Evolutionary conservation across 2,329 filamentous ascomycete species (phyloP).

Genomic region (Paraphaeosphaeria minitans): DNA sequence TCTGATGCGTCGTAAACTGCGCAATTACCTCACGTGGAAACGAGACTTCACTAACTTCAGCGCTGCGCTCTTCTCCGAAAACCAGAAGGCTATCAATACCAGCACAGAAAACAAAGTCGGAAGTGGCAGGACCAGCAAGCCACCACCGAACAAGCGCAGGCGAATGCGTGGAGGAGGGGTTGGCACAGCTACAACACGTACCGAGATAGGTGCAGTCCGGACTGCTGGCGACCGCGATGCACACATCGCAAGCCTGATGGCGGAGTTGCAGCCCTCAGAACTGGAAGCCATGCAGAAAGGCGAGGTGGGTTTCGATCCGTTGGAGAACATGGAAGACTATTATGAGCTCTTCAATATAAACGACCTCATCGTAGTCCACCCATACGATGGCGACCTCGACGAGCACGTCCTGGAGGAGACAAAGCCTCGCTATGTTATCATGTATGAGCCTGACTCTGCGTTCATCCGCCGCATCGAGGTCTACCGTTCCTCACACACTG

Average conservation of each 20-base stretch:
- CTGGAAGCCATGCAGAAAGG: constrained; percentile 73
- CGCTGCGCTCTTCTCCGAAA: constrained; percentile 76
- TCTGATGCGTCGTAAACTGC: constrained; percentile 87
- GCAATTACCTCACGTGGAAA: constrained; percentile 91
- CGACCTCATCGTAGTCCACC: constrained; percentile 85
- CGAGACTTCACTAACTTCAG: constrained; percentile 85
- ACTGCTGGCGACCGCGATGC: constrained; percentile 81
- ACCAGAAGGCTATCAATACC: constrained; percentile 74
- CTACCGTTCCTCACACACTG: constrained; percentile 91
- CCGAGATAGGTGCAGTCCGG: constrained; percentile 73
- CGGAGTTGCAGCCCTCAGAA: constrained; percentile 81
- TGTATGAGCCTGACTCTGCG: constrained; percentile 95
- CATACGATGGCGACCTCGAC: constrained; percentile 94
- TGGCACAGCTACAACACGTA: constrained; percentile 64
- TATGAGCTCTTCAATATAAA: constrained; percentile 92
- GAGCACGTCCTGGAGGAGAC: constrained; percentile 95
- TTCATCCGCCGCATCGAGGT: constrained; percentile 96
- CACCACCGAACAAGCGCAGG: constrained; percentile 83
- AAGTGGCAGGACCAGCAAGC: constrained; percentile 62
- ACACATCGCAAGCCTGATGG: constrained; percentile 81
- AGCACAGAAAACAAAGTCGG: constrained; percentile 62
- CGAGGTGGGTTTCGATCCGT: constrained; percentile 75
- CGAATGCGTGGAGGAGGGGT: constrained; percentile 79
- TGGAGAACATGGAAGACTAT: constrained; percentile 90
- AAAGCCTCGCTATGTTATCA: constrained; percentile 91